Base-by-base conservation (phyloP, 75 land plant species). In the Pinus tabuliformis region DNA sequence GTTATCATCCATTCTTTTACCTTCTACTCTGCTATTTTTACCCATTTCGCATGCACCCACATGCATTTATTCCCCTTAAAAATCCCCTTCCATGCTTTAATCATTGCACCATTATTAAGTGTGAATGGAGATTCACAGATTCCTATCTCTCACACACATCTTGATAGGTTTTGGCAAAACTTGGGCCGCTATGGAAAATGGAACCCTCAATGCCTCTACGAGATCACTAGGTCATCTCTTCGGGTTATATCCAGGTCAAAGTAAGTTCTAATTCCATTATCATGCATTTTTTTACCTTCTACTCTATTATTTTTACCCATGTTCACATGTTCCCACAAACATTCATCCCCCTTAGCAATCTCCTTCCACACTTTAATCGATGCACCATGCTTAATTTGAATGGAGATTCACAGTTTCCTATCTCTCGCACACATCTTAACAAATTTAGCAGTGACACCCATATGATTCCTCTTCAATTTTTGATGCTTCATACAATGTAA, bases 371-470 rank as follows among this genome's bases (percentile, higher is more conserved):
- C 68, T 20, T 39, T 68, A 68, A 42, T 68, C 54, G 24, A 52
- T 68, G 68, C 36, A 30, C 24, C 72, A 68, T 66, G 71, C 20
- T 39, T 36, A 3, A 39, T 66, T 0, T 17, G 42, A 33, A 42
- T 68, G 24, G 54, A 68, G 72, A 68, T 39, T 68, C 72, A n/a
- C 62, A 60, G n/a, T 20, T 60, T 60, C 62, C 62, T 60, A 60
- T 60, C 62, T 60, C 21, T 7, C 8, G 22, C 62, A 60, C 21
- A 22, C 62, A 60, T 18, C 22, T 60, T 60, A 21, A 22, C n/a
- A 60, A 5, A 49, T 49, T 45, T 49, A 9, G 54, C 21, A 60
- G 62, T 18, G 21, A 60, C 20, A 3, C 21, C 62, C 62, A 18
- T 21, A 20, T 60, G 62, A 20, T 60, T 60, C 62, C 8, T 21